phyloP scores from a whole-genome alignment of 1,139 yeast genomes.

The Petasospora rhodanensis region DNA sequence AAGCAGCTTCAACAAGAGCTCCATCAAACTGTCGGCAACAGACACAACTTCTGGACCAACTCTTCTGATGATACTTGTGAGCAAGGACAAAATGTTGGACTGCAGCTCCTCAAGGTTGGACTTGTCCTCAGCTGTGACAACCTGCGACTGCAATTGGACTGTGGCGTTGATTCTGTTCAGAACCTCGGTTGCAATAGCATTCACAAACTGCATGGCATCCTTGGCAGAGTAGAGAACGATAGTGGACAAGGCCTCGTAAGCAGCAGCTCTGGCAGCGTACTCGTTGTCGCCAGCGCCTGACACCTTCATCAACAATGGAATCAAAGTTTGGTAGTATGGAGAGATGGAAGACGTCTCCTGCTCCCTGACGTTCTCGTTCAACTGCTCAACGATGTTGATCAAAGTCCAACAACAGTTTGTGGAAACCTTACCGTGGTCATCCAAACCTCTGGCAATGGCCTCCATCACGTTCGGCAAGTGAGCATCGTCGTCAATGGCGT shows the following conservation, averaged over 20 bases:
- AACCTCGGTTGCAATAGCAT: constrained; percentile 70
- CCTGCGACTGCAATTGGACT: constrained; percentile 48
- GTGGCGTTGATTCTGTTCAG: constrained; percentile 69
- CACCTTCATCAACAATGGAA: constrained; percentile 66
- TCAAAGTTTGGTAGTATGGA: constrained; percentile 61
- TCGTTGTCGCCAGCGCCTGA: constrained; percentile 77
- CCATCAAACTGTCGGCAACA: constrained; percentile 84
- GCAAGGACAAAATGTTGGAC: constrained; percentile 75
- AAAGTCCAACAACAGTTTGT: constrained; percentile 98
- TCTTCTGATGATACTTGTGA: constrained; percentile 86
- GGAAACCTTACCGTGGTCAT: constrained; percentile 87
- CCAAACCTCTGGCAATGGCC: constrained; percentile 72
- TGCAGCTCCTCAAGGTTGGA: constrained; percentile 85
- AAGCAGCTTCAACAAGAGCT: constrained; percentile 67
- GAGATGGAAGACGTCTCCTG: constrained; percentile 63
- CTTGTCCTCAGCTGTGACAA: constrained; percentile 61
- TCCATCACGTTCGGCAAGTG: constrained; percentile 67
- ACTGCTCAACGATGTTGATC: constrained; percentile 84
- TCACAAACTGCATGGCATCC: constrained; percentile 65
- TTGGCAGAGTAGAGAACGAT: constrained; percentile 72
- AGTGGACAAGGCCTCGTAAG: constrained; percentile 87
- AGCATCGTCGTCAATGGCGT: constrained; percentile 61
- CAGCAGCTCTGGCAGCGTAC: constrained; percentile 86
- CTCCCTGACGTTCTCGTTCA: constrained; percentile 54
- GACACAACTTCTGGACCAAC: constrained; percentile 59